Base-by-base conservation (phyloP, 1,284 basidiomycete genomes). In the Tylopilus sp. region DNA sequence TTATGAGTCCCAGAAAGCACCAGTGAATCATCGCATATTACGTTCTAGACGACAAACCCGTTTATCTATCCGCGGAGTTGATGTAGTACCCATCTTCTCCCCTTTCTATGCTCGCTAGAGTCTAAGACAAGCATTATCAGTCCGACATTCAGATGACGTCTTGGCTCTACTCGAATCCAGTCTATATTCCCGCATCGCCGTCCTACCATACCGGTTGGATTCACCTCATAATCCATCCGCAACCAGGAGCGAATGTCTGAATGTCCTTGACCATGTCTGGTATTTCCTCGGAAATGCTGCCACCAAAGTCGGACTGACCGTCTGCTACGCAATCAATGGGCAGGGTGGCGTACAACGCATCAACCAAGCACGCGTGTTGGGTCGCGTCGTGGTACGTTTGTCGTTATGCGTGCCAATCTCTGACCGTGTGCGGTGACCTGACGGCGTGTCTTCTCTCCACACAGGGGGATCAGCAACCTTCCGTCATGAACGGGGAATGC, bases 241-340 rank as follows among this genome's bases (percentile, higher is more conserved):
- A 52, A 2, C 61, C 58, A 21, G 52, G 54, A 52, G 54, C 56
- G 12, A 58, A 57, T 37, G n/a, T 39, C 33, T 52, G 48, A 31
- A 42, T 49, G 40, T 57, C 60, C 15, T 60, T 55, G 1, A 52
- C 26, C 12, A 46, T 50, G 5, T 64, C 62, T 30, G 63, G 61
- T 38, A 52, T 65, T 25, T 55, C 44, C 59, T 84, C 2, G 75
- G 79, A 18, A 72, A 64, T 52, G 73, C 78, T 5, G 81, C 81
- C 6, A 57, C 76, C 21, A 23, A 23, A 23, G 21, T 23, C 6
- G 21, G 21, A 23, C 79, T 77, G 21, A 77, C 71, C 25, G 73
- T 86, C 13, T 64, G 84, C 82, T 28, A 77, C 85, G 75, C 76
- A 75, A 61, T 74, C 74, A 6, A 62, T 85, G 2, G 79, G 84